A percentile compares a stretch with the other conserved stretches of the same genome.
Conservation (phyloP, 2,329 filamentous ascomycete genomes). For the Fusarium coicis region DNA sequence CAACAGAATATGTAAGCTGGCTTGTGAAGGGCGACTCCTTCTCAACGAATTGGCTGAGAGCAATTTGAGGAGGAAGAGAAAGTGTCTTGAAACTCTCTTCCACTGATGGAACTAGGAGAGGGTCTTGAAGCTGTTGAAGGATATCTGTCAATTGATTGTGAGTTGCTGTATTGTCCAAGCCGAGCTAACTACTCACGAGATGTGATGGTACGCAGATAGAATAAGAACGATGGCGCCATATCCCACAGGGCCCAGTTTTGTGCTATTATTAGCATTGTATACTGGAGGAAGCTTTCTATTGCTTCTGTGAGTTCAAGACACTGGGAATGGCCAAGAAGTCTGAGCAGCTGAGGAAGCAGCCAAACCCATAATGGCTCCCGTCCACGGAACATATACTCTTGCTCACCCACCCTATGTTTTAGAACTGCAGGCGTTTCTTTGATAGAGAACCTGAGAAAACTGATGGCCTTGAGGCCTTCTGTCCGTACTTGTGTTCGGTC, state of each 20-base stretch:
- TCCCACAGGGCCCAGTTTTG: conserved; percentile 61
- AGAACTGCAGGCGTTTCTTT: conserved; percentile 79
- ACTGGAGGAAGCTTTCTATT: conserved; percentile 64
- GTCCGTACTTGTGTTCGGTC: conserved; percentile 63
- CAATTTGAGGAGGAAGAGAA: conserved; percentile 53
- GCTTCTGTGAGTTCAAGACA: conserved; percentile 60
- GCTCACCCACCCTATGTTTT: conserved; percentile 54
- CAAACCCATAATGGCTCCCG: conserved; percentile 73
- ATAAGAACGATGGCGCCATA: conserved; percentile 54
- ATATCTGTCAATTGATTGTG: conserved; percentile 40
- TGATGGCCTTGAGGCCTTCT: conserved; percentile 77
- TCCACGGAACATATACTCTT: conserved; percentile 62
- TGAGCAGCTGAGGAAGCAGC: conserved; percentile 69
- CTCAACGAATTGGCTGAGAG: conserved; percentile 51
- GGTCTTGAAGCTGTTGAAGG: conserved; percentile 50
- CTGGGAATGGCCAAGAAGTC: conserved; percentile 63
- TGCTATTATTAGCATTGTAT: conserved; percentile 58
- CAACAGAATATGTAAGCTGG: conserved; percentile 54
- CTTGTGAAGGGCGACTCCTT: conserved; percentile 34
- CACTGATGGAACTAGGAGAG: conserved; percentile 41
- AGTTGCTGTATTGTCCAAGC: background rate
- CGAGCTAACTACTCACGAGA: conserved; percentile 52
- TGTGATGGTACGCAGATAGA: conserved; percentile 62
- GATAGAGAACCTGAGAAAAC: conserved; percentile 80
- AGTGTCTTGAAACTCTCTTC: conserved; percentile 45